Conservation (phyloP, 768 basidiomycete genomes). For the Amanita jacksonii region DNA sequence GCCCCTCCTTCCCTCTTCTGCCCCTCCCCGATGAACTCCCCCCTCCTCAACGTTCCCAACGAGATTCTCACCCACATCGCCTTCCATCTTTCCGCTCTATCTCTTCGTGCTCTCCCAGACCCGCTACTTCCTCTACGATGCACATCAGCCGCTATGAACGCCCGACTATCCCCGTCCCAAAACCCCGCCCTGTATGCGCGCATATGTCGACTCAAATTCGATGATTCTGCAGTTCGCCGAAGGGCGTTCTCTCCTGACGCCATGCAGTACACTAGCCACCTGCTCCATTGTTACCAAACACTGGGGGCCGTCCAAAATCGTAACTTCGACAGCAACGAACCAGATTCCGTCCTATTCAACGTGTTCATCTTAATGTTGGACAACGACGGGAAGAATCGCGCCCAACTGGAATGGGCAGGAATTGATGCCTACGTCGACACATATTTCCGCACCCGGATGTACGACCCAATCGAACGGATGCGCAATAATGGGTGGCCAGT, state of each 20-base stretch:
- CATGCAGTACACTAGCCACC: slow-evolving; percentile 24
- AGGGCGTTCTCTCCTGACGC: slow-evolving; percentile 33
- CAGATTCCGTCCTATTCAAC: slow-evolving; percentile 29
- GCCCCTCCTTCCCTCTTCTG: not conserved
- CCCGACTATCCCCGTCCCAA: slow-evolving; percentile 18
- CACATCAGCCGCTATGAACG: slow-evolving; percentile 31
- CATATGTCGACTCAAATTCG: slow-evolving; percentile 51
- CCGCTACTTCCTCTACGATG: slow-evolving; percentile 39
- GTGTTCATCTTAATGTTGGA: slow-evolving; percentile 52
- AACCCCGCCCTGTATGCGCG: slow-evolving; percentile 36
- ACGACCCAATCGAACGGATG: slow-evolving; percentile 22
- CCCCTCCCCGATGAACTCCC: slow-evolving; percentile 8
- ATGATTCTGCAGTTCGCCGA: slow-evolving; percentile 38
- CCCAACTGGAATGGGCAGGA: slow-evolving; percentile 44
- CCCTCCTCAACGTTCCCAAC: slow-evolving; percentile 24
- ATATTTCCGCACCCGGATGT: slow-evolving; percentile 38
- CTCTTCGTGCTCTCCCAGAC: slow-evolving; percentile 36
- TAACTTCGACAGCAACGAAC: slow-evolving; percentile 19
- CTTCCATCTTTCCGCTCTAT: slow-evolving; percentile 32
- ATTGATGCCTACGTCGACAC: slow-evolving; percentile 35
- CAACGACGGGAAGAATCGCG: slow-evolving; percentile 57
- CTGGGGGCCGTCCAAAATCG: slow-evolving; percentile 28
- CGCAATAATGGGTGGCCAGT: slow-evolving; percentile 44
- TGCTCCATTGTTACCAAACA: slow-evolving; percentile 26
- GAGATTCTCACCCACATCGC: slow-evolving; percentile 45